phyloP scores from a whole-genome alignment of 2,329 filamentous ascomycete genomes.

The Trichoderma oligosporum region DNA sequence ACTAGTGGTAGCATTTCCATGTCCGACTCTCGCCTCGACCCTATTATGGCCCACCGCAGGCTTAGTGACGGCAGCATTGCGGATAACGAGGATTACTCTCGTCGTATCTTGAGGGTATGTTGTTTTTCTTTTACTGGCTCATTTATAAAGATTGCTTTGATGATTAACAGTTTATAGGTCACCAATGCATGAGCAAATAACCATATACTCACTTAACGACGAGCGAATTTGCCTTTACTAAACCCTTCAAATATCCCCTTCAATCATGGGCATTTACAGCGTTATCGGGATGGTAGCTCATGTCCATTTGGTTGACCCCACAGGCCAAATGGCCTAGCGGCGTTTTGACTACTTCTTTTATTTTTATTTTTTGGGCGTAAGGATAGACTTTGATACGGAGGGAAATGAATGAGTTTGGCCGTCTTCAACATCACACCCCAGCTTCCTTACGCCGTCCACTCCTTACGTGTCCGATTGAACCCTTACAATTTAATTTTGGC shows the following conservation, averaged over 20 bases:
- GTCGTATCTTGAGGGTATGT: conserved; percentile 88
- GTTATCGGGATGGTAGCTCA: conserved; percentile 41
- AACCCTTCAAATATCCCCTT: conserved; percentile 22
- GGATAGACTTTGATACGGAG: conserved; percentile 29
- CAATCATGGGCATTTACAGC: conserved; percentile 39
- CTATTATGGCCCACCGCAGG: conserved; percentile 76
- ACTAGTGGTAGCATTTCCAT: conserved; percentile 66
- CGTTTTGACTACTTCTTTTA: conserved; percentile 34
- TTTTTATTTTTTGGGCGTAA: conserved; percentile 34
- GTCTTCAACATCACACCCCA: conserved; percentile 19
- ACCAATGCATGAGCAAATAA: conserved; percentile 55
- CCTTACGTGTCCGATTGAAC: conserved; percentile 33
- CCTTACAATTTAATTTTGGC: conserved; percentile 29
- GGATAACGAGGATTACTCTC: conserved; percentile 94
- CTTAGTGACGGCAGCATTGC: conserved; percentile 95
- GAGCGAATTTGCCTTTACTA: conserved; percentile 20
- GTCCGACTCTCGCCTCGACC: conserved; percentile 81
- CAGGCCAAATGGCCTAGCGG: conserved; percentile 34
- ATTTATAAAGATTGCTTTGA: background rate
- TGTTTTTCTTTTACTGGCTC: background rate
- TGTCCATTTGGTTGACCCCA: conserved; percentile 35
- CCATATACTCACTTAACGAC: conserved; percentile 21
- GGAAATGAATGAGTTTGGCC: conserved; percentile 21
- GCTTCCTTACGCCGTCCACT: conserved; percentile 39
- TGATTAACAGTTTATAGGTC: conserved; percentile 40